A percentile compares a stretch with the other conserved stretches of the same genome.
Evolutionary conservation across 345 rosid species (phyloP).

Genomic region (Carallia pectinifolia): DNA sequence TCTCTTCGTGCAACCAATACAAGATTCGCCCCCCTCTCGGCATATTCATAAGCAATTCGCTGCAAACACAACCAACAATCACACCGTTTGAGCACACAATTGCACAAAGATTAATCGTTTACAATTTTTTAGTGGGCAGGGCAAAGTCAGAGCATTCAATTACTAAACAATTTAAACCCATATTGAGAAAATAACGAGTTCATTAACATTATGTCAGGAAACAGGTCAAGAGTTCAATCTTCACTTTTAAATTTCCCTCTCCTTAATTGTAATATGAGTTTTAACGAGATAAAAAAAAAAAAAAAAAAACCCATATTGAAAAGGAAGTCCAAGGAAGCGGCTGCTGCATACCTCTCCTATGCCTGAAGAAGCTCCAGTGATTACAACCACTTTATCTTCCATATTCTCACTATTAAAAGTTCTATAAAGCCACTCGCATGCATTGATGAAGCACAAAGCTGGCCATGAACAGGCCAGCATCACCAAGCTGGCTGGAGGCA

Average conservation of each 20-base stretch:
- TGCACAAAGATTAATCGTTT: too few species aligned
- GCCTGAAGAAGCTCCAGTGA: conserved; percentile 97
- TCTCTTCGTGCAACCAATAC: conserved; percentile 85
- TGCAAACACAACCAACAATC: conserved; percentile 23
- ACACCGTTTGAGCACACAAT: too few species aligned
- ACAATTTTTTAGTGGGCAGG: not conserved
- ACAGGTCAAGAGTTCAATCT: too few species aligned
- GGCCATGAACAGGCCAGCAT: conserved; percentile 94
- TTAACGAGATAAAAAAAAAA: too few species aligned
- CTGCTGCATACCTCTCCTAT: conserved; percentile 62
- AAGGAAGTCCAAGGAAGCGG: not conserved
- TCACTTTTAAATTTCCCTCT: too few species aligned
- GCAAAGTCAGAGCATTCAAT: not conserved
- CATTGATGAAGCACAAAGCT: conserved; percentile 53
- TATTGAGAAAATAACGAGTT: not conserved
- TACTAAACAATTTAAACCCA: not conserved
- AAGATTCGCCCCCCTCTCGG: conserved; percentile 66
- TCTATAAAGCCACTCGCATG: conserved; percentile 62
- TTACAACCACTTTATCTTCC: conserved; percentile 77
- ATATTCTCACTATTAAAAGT: conserved; percentile 44
- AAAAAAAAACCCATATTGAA: not conserved
- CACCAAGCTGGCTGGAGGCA: conserved; percentile 76
- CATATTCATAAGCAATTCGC: conserved; percentile 95
- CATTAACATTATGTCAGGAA: too few species aligned
- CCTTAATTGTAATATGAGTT: too few species aligned